phyloP scores from a whole-genome alignment of 331 rosid species.

The Quercus tomentella region DNA sequence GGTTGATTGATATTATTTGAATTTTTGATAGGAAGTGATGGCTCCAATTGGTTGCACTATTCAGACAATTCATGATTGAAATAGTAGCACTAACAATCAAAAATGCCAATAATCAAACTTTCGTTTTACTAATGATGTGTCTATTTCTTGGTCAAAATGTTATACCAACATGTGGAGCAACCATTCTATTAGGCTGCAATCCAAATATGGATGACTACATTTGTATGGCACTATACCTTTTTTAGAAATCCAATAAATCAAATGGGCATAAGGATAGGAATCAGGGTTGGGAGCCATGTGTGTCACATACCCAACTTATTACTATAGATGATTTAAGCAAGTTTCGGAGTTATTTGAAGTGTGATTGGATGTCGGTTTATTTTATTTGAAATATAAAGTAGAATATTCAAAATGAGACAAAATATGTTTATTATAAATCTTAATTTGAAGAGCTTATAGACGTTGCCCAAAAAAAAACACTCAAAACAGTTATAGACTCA shows the following conservation, averaged over 20 bases:
- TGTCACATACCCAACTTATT: neutral
- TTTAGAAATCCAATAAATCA: neutral
- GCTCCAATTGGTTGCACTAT: neutral
- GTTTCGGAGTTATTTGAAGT: no score
- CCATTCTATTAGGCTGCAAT: neutral
- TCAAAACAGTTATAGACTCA: no score
- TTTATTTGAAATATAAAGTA: no score
- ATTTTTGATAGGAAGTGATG: neutral
- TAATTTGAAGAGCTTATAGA: no score
- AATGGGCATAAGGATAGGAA: neutral
- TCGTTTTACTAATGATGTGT: neutral
- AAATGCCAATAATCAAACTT: neutral
- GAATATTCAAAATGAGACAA: no score
- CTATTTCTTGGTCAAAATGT: neutral
- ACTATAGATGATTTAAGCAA: neutral
- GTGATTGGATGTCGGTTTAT: no score
- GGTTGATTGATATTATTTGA: no score
- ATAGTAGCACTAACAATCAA: neutral
- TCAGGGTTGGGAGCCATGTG: neutral
- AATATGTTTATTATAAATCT: no score
- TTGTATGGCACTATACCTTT: neutral
- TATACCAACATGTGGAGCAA: neutral
- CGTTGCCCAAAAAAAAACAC: no score
- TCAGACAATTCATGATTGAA: neutral
- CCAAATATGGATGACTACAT: neutral